Percentiles rank a stretch among this genome's conserved stretches.
Evolutionary conservation across 495 filamentous ascomycete species (phyloP).

Genomic region (Thermochaetoides thermophila): DNA sequence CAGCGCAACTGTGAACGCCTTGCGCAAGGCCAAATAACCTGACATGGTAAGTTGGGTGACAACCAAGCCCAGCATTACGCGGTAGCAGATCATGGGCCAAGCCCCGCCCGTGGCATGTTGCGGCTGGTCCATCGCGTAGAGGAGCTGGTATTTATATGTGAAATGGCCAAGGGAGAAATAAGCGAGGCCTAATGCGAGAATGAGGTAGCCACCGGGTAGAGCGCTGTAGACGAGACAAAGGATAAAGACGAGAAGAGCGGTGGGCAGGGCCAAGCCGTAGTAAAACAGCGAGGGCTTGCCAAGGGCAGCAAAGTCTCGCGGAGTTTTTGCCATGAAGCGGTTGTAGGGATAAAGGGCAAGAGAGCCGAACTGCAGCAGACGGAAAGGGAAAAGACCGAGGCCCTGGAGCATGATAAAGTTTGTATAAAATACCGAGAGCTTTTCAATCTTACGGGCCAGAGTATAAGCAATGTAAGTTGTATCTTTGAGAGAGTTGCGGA

Average conservation of each 20-base stretch:
- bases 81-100: slow-evolving; percentile 90
- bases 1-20: slow-evolving; percentile 52
- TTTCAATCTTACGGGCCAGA: slow-evolving; percentile 60
- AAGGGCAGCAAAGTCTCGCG: slow-evolving; percentile 78
- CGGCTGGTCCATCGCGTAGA: slow-evolving; percentile 96
- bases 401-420: slow-evolving; percentile 93
- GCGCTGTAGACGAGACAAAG: slow-evolving; percentile 92
- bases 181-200: slow-evolving; percentile 66
- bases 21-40: slow-evolving; percentile 63
- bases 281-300: slow-evolving; percentile 75
- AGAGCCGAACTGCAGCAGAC: slow-evolving; percentile 79
- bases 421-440: slow-evolving; percentile 69
- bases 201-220: slow-evolving; percentile 65
- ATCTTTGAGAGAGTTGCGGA: slow-evolving; percentile 61
- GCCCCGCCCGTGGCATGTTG: slow-evolving; percentile 88
- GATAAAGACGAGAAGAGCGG: slow-evolving; percentile 78
- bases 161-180: slow-evolving; percentile 87
- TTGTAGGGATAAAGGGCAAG: slow-evolving; percentile 72
- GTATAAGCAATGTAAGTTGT: slow-evolving; percentile 61
- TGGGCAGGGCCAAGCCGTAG: slow-evolving; percentile 91
- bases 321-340: slow-evolving; percentile 67
- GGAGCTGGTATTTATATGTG: slow-evolving; percentile 93
- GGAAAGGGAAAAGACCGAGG: slow-evolving; percentile 81
- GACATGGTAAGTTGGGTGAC: slow-evolving; percentile 88
- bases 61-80: slow-evolving; percentile 66